These are phyloP conservation scores for Rosa rugosa DNA, from an alignment of 306 rosid genomes.

Conservation along the genomic window DNA sequence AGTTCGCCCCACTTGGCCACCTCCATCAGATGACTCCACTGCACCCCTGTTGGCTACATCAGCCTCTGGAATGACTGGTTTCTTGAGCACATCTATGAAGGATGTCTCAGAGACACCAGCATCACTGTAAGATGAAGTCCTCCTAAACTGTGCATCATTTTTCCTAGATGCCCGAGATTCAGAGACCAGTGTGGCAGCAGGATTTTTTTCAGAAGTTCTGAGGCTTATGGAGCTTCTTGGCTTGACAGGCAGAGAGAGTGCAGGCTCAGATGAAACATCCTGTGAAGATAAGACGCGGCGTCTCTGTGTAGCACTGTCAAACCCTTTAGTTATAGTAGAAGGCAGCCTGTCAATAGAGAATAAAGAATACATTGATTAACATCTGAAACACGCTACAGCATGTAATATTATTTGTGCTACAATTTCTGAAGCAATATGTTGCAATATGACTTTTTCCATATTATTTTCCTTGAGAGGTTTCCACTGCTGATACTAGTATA, in stretches of 20 bases:
- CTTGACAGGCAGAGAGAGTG: slow-evolving; percentile 37
- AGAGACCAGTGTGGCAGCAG: slow-evolving; percentile 24
- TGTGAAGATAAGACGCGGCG: slow-evolving; percentile 55
- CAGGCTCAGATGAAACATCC: slow-evolving; percentile 54
- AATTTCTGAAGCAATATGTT: background rate
- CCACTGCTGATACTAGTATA: no score
- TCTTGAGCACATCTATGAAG: slow-evolving; percentile 69
- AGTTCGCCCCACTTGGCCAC: slow-evolving; percentile 46
- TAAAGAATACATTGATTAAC: slow-evolving; percentile 2
- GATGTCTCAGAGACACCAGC: slow-evolving; percentile 61
- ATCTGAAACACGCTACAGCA: background rate
- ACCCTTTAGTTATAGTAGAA: slow-evolving; percentile 38
- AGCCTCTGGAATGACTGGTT: slow-evolving; percentile 46
- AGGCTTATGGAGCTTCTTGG: slow-evolving; percentile 34
- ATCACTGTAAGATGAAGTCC: slow-evolving; percentile 54
- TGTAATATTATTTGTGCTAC: background rate
- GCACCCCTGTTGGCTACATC: slow-evolving; percentile 35
- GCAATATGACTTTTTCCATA: no score
- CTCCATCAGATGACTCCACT: slow-evolving; percentile 43
- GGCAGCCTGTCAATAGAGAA: slow-evolving; percentile 41
- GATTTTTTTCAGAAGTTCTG: slow-evolving; percentile 27
- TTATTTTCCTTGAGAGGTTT: no score
- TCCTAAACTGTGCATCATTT: slow-evolving; percentile 49
- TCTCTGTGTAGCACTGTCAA: slow-evolving; percentile 46
- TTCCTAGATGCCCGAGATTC: slow-evolving; percentile 50